phyloP scores from a whole-genome alignment of 495 filamentous ascomycete species.

The Daldinia vernicosa region DNA sequence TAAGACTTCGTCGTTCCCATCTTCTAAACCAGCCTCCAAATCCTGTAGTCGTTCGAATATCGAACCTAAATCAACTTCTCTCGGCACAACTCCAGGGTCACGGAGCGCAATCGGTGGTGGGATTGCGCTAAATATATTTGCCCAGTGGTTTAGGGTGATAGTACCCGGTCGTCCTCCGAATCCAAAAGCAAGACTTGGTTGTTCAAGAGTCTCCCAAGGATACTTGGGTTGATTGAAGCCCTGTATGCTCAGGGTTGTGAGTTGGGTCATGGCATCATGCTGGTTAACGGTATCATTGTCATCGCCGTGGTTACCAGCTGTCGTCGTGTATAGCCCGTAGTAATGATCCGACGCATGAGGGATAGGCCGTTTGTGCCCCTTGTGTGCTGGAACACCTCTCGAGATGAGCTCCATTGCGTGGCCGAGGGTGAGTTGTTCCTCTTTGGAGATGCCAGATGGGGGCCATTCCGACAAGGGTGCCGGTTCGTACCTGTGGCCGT shows the following conservation, averaged over 20 bases:
- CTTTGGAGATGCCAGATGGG: constrained; percentile 53
- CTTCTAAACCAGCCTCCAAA: constrained; percentile 65
- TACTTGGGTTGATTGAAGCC: constrained; percentile 51
- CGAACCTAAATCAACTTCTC: constrained; percentile 60
- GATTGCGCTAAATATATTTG: constrained; percentile 57
- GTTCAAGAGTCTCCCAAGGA: constrained; percentile 72
- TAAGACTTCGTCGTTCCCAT: constrained; percentile 62
- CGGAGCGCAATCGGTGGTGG: constrained; percentile 59
- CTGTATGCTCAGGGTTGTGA: constrained; percentile 56
- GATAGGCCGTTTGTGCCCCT: constrained; percentile 56
- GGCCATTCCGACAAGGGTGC: constrained; percentile 59
- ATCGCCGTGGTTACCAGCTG: constrained; percentile 55
- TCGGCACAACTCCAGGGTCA: constrained; percentile 59
- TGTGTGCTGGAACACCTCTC: constrained; percentile 56
- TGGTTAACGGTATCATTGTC: constrained; percentile 55
- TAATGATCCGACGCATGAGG: constrained; percentile 60
- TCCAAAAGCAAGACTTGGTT: constrained; percentile 69
- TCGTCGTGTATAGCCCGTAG: constrained; percentile 59
- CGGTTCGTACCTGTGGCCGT: constrained; percentile 47
- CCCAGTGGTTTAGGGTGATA: constrained; percentile 68
- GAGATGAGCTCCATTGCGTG: constrained; percentile 60
- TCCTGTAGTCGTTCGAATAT: constrained; percentile 65
- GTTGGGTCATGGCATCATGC: constrained; percentile 60
- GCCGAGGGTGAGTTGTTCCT: constrained; percentile 55
- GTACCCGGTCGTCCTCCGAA: constrained; percentile 67